These are phyloP conservation scores for Podospora pseudopauciseta DNA, from an alignment of 495 filamentous ascomycete species.

Conservation along the genomic window DNA sequence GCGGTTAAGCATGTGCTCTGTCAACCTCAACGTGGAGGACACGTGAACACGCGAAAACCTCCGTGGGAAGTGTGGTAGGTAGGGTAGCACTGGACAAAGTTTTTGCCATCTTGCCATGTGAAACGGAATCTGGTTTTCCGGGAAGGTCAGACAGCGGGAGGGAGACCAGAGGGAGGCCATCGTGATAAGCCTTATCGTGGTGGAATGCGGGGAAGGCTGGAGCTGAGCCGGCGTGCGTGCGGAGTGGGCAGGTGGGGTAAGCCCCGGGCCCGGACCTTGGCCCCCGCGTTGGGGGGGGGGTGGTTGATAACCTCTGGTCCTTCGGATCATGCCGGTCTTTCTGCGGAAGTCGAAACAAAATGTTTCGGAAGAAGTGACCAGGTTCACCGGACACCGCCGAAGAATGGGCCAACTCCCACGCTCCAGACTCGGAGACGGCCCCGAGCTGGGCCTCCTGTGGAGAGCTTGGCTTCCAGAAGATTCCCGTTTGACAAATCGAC, in stretches of 20 bases:
- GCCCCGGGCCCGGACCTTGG: not conserved
- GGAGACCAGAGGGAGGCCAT: not conserved
- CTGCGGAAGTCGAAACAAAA: not conserved
- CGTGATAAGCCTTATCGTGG: not conserved
- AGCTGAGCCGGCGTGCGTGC: not conserved
- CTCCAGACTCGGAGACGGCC: not conserved
- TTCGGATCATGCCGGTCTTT: not conserved
- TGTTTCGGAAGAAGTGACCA: not conserved
- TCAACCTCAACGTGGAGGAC: not conserved
- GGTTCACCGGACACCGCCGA: not conserved
- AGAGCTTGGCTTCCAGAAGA: constrained; percentile 12
- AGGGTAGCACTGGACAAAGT: not conserved
- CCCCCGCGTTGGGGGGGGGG: not conserved
- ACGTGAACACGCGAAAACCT: not conserved
- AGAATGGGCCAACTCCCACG: not conserved
- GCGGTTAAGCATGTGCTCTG: not conserved
- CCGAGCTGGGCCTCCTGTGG: not conserved
- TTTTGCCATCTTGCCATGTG: not conserved
- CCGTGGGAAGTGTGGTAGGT: not conserved
- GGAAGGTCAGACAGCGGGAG: not conserved
- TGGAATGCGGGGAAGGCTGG: constrained; percentile 1
- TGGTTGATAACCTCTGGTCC: not conserved
- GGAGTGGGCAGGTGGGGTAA: not conserved
- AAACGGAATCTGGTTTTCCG: not conserved
- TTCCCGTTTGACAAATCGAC: constrained; percentile 21